Evolutionary conservation across 495 filamentous ascomycete species (phyloP), one percentile per base, ranked within the genome.

Genomic region (Trichocladium uniseriatum): DNA sequence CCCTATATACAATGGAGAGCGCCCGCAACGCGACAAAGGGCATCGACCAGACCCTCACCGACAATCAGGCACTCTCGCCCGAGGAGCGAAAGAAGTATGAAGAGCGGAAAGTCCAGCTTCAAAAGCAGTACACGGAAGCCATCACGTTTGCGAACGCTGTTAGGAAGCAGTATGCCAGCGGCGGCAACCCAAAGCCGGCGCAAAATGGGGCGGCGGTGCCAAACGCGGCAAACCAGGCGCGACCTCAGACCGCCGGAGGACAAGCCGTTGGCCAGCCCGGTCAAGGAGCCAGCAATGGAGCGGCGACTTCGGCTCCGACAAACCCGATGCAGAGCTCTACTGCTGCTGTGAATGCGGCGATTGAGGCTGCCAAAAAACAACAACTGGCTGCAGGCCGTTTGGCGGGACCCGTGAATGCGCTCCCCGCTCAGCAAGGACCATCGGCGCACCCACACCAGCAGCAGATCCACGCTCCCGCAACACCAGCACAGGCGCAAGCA

Each of bases 301-400:
- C 32, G 5, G 38, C 36, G 18, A 18, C 36, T 15, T 36, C 44
- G 24, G 49, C 43, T 8, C 50, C 49, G 40, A 57, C 28, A 42
- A 65, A 47, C 31, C 32, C 51, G 38, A 63, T 62, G 55, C 59
- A 63, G 36, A 59, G 41, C 37, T 58, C 52, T 9, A 60, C 67
- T 8, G 64, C 69, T 16, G 61, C 69, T 22, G 63, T 77, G 21
- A 74, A 69, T 56, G 72, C 72, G 8, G 75, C 73, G 20, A 69
- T 77, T 53, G 73, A 77, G 48, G 70, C 70, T 8, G 75, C 74
- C 36, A 73, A 74, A 60, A 75, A 69, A 22, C 70, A 75, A 42
- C 74, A 77, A 48, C 43, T 73, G 46, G 61, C 61, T 3, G 56
- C 54, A 15, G 64, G 52, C 45, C 66, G 65, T 18, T 50, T 57